phyloP scores from a whole-genome alignment of 2,329 filamentous ascomycete genomes.

The Alternaria sp. region DNA sequence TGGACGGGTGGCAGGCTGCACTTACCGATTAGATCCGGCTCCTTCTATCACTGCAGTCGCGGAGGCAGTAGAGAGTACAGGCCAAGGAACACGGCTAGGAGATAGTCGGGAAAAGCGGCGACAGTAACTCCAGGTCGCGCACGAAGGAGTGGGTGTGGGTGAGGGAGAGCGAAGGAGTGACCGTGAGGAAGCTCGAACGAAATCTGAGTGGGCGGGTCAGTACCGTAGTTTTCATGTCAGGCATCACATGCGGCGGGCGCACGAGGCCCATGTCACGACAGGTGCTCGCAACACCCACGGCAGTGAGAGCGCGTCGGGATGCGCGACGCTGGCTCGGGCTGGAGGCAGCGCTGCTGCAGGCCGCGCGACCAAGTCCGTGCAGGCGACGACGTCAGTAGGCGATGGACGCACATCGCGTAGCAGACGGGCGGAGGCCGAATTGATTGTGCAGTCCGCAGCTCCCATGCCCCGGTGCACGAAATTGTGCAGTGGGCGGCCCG shows the following conservation, averaged over 20 bases:
- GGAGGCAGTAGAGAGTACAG: constrained; percentile 25
- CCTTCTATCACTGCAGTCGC: constrained; percentile 23
- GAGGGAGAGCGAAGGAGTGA: constrained; percentile 38
- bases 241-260: constrained; percentile 42
- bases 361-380: constrained; percentile 19
- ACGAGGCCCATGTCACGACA: constrained; percentile 30
- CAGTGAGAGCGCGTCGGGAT: constrained; percentile 1
- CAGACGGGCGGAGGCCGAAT: not conserved
- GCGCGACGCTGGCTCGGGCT: constrained; percentile 2
- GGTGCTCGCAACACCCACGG: constrained; percentile 3
- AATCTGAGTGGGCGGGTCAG: constrained; percentile 40
- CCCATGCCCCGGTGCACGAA: constrained; percentile 6
- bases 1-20: constrained; percentile 25
- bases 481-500: constrained; percentile 12
- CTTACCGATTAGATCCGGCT: constrained; percentile 33
- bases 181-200: constrained; percentile 35
- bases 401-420: constrained; percentile 2
- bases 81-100: constrained; percentile 23
- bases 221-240: constrained; percentile 27
- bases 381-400: constrained; percentile 29
- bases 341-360: not conserved
- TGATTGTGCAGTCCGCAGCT: constrained; percentile 7
- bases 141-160: constrained; percentile 22
- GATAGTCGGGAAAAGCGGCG: constrained; percentile 39
- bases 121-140: constrained; percentile 42